Percentiles rank a stretch among this genome's conserved stretches.
These are phyloP conservation scores for Zasmidium citrigriseum DNA, from an alignment of 2,329 filamentous ascomycete genomes.

Conservation along the genomic window DNA sequence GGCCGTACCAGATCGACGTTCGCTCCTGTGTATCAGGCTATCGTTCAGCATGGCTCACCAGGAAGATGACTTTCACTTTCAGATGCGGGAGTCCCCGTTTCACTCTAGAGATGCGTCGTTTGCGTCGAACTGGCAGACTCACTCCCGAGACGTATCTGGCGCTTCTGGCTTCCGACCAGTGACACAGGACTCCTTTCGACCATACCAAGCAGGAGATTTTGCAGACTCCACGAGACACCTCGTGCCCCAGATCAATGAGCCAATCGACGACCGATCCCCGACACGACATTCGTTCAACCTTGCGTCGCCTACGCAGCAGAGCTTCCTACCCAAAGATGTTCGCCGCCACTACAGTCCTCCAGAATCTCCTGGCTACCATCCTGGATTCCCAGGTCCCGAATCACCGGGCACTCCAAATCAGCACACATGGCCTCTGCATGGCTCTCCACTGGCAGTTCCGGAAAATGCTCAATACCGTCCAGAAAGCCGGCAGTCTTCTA, in stretches of 20 bases:
- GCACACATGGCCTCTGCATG: conserved; percentile 5
- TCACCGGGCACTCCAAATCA: conserved; percentile 18
- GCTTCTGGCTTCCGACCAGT: conserved; percentile 11
- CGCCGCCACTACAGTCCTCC: conserved; percentile 4
- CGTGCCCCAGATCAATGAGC: conserved; percentile 13
- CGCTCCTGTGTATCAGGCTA: not conserved
- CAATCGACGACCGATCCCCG: not conserved
- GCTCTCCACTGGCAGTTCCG: conserved; percentile 18
- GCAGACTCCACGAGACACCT: conserved; percentile 20
- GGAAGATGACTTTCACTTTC: conserved; percentile 21
- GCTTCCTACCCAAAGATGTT: conserved; percentile 10
- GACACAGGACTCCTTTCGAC: conserved; percentile 14
- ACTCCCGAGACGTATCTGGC: conserved; percentile 2
- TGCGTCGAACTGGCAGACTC: conserved; percentile 21
- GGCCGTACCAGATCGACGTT: not conserved
- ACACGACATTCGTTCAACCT: conserved; percentile 13
- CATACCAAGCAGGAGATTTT: conserved; percentile 19
- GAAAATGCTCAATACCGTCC: conserved; percentile 6
- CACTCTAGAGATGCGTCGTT: conserved; percentile 23
- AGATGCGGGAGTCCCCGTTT: conserved; percentile 17
- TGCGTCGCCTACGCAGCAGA: conserved; percentile 16
- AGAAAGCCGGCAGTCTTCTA: conserved; percentile 3
- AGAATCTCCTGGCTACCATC: conserved; percentile 18
- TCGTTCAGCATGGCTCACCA: conserved; percentile 17
- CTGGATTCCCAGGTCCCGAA: conserved; percentile 23